These are phyloP conservation scores for Musa troglodytarum DNA, from an alignment of 176 grass and related monocot genomes.

Conservation along the genomic window DNA sequence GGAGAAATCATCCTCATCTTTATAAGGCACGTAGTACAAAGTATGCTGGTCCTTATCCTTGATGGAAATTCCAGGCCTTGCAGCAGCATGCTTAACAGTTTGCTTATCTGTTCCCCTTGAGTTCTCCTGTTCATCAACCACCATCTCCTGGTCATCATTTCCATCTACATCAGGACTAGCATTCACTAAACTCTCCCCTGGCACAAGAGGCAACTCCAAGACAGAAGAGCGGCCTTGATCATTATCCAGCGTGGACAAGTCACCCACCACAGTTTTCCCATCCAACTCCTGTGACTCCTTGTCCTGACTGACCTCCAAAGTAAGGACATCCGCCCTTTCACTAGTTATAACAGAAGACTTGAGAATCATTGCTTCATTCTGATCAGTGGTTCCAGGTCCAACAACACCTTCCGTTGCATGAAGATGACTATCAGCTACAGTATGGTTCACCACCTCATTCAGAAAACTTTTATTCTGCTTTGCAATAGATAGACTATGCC, in stretches of 20 bases:
- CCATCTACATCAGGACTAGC: not conserved
- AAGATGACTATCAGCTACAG: not conserved
- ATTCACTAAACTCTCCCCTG: not conserved
- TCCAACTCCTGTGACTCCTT: not conserved
- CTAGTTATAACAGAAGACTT: not conserved
- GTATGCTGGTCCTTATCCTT: constrained; percentile 14
- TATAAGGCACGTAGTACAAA: constrained; percentile 42
- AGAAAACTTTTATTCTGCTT: not conserved
- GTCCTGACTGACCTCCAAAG: not conserved
- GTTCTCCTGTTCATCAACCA: not conserved
- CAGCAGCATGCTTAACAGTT: not conserved
- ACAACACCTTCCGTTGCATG: not conserved
- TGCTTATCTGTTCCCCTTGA: not conserved
- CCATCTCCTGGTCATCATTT: not conserved
- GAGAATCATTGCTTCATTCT: not conserved
- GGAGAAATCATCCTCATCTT: constrained; percentile 45
- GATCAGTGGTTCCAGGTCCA: not conserved
- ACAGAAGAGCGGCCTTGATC: not conserved
- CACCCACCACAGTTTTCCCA: not conserved
- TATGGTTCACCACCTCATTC: not conserved
- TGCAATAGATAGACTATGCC: not conserved
- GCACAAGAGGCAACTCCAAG: not conserved
- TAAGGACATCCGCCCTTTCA: not conserved
- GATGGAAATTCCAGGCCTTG: not conserved
- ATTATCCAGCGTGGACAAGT: not conserved